Percentiles rank a stretch among this genome's conserved stretches.
Conservation (phyloP, 2,329 filamentous ascomycete species). For the Ascochyta koolunga region DNA sequence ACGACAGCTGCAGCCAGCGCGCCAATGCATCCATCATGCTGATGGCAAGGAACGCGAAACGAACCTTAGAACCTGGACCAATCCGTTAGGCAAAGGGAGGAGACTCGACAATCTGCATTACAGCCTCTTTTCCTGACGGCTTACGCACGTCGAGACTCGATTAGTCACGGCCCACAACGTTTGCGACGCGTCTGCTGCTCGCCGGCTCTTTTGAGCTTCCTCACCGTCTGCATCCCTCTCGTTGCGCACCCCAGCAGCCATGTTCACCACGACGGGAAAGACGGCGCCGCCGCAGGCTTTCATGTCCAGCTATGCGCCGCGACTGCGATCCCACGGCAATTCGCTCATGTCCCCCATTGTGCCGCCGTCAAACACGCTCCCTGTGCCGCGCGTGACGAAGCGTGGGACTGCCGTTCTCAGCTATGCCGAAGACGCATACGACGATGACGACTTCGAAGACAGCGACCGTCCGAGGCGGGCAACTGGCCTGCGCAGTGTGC, state of each 20-base stretch:
- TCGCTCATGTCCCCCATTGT: slow-evolving; percentile 86
- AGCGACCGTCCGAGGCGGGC: slow-evolving; percentile 73
- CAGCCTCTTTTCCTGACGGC: not conserved
- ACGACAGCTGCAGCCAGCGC: slow-evolving; percentile 24
- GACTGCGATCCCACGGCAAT: slow-evolving; percentile 88
- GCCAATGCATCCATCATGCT: slow-evolving; percentile 26
- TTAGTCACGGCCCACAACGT: slow-evolving; percentile 1
- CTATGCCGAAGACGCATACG: slow-evolving; percentile 95
- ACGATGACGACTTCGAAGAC: slow-evolving; percentile 78
- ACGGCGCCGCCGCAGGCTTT: slow-evolving; percentile 77
- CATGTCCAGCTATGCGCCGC: slow-evolving; percentile 88
- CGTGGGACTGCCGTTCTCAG: slow-evolving; percentile 96
- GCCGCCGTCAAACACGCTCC: slow-evolving; percentile 70
- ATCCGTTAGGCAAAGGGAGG: slow-evolving; percentile 13
- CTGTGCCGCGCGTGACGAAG: slow-evolving; percentile 86
- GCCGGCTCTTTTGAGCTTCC: slow-evolving; percentile 40
- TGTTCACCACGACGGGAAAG: slow-evolving; percentile 50
- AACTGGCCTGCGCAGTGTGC: slow-evolving; percentile 80
- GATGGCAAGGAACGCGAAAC: slow-evolving; percentile 34
- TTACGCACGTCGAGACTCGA: slow-evolving; percentile 4
- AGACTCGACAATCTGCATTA: slow-evolving; percentile 7
- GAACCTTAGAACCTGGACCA: slow-evolving; percentile 21
- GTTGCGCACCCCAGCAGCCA: slow-evolving; percentile 36
- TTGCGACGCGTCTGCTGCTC: slow-evolving; percentile 41
- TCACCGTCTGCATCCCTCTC: slow-evolving; percentile 25